Evolutionary conservation across 805 yeast species (phyloP), one percentile per base, ranked within the genome.

Genomic region (Yamadazyma paraphyllophila): DNA sequence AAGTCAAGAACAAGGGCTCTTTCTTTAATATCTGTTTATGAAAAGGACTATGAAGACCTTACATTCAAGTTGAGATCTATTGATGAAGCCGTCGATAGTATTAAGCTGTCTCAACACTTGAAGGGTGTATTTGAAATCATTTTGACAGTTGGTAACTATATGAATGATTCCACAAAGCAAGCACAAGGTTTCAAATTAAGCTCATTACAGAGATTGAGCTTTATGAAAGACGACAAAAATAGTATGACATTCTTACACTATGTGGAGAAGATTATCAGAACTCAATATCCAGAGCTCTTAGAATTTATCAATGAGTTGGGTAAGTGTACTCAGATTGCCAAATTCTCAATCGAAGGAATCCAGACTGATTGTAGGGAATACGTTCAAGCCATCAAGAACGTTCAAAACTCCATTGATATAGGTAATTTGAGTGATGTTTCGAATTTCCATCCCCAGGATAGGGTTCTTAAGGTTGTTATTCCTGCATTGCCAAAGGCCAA

Each of bases 241-340:
- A 79, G 82, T 51, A 76, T 80, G 70, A 83, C 91, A 0, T 80
- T 86, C 53, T 69, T 86, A 55, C 92, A 86, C 57, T 86, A 83
- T 53, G 82, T 86, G 47, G 95, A 86, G 57, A 81, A 77, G 55
- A 71, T 83, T 13, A 66, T 85, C n/a, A 65, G 95, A 47, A 62
- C 67, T 1, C 80, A 82, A 48, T 86, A 82, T 57, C 85, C 90
- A 1, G 85, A 83, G 24, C 65, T 80, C 13, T 73, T 82, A 48
- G 71, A 63, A 2, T 85, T 86, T 61, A 69, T 82, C 30, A 79
- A 79, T 44, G 92, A 86, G 43, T 62, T 86, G 45, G 57, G 69
- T 12, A 76, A 69, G 42, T 71, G 85, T 36, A 55, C 66, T 20
- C 81, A 77, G 17, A 76, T 82, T 12, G 74, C 86, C 10, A 82